These are phyloP conservation scores for Rosa chinensis DNA, from an alignment of 306 rosid species.

Conservation along the genomic window DNA sequence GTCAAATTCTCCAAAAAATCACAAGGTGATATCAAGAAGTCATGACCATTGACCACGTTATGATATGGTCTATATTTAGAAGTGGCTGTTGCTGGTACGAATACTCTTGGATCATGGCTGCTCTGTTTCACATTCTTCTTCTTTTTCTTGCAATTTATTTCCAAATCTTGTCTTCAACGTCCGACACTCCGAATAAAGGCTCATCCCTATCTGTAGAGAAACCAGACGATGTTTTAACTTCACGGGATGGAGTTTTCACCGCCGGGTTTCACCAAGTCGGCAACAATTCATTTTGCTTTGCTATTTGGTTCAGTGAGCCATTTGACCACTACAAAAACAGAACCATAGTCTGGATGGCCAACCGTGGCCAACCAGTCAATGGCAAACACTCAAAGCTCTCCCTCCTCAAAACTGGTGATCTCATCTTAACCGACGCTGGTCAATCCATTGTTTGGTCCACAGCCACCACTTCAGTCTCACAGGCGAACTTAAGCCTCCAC, in stretches of 20 bases:
- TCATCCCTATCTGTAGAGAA: constrained; percentile 42
- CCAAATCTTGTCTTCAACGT: constrained; percentile 14
- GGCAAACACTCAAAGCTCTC: constrained; percentile 45
- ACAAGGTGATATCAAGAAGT: background rate
- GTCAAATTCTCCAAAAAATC: no score
- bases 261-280: constrained; percentile 56
- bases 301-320: constrained; percentile 45
- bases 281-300: constrained; percentile 48
- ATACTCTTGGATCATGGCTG: constrained; percentile 24
- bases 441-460: constrained; percentile 40
- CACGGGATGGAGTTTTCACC: constrained; percentile 42
- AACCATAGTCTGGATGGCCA: constrained; percentile 59
- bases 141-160: constrained; percentile 6
- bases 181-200: constrained; percentile 27
- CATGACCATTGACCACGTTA: background rate
- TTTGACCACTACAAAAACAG: background rate
- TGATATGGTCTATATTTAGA: background rate
- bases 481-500: constrained; percentile 17
- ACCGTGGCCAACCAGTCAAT: constrained; percentile 49
- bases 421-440: constrained; percentile 40
- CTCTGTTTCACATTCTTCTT: constrained; percentile 20
- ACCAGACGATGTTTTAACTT: constrained; percentile 27
- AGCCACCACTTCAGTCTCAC: constrained; percentile 15
- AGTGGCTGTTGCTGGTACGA: background rate
- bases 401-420: constrained; percentile 37